Evolutionary conservation across 2,329 filamentous ascomycete genomes (phyloP).

Genomic region (Botrytis porri): DNA sequence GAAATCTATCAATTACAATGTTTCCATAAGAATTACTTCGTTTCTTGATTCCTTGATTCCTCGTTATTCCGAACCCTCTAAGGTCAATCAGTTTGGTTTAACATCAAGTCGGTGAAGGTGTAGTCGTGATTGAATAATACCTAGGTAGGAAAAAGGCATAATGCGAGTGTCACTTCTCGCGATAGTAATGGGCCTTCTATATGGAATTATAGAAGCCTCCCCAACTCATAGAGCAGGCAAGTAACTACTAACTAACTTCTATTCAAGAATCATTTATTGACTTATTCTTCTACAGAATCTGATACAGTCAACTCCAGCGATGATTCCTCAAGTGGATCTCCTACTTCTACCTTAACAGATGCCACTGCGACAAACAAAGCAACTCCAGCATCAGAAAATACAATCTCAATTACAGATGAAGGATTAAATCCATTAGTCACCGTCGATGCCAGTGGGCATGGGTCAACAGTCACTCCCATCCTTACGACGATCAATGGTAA

Average conservation of each 20-base stretch:
- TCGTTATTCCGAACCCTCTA: background rate
- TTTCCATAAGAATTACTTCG: background rate
- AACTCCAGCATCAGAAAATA: background rate
- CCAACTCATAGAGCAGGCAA: background rate
- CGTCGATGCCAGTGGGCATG: conserved; percentile 30
- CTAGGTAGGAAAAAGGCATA: background rate
- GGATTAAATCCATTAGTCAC: conserved; percentile 32
- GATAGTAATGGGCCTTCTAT: background rate
- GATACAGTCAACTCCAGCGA: background rate
- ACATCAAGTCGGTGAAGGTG: background rate
- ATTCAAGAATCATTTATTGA: background rate
- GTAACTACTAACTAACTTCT: background rate
- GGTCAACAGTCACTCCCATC: conserved; percentile 33
- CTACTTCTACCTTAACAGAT: background rate
- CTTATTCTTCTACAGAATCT: background rate
- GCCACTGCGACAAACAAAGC: background rate
- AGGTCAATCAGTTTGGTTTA: background rate
- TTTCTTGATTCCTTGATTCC: background rate
- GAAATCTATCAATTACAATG: background rate
- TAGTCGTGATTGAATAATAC: background rate
- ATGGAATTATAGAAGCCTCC: background rate
- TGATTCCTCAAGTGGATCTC: background rate
- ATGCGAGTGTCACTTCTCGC: conserved; percentile 5
- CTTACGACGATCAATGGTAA: conserved; percentile 30
- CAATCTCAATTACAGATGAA: conserved; percentile 11